Percentiles rank a stretch among this genome's conserved stretches.
Conservation (phyloP, 495 filamentous ascomycete species). For the Penicillium angulare region DNA sequence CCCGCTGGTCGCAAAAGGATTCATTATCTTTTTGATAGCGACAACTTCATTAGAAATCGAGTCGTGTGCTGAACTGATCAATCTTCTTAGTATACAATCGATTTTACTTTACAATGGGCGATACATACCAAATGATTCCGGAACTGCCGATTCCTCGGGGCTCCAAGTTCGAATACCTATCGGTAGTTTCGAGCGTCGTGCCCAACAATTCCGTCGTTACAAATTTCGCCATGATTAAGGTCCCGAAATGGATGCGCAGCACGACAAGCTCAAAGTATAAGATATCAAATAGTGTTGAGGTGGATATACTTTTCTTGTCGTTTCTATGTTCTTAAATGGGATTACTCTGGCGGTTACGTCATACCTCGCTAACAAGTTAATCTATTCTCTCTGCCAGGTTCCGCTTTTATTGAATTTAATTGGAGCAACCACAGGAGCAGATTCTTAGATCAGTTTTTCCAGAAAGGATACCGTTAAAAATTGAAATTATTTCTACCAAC, state of each 20-base stretch:
- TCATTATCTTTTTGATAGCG: constrained; percentile 96
- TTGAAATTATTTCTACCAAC: constrained; percentile 7
- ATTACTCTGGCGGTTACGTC: too few species aligned
- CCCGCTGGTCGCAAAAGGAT: constrained; percentile 87
- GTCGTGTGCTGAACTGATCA: constrained; percentile 5
- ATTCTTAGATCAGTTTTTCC: too few species aligned
- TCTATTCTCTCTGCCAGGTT: too few species aligned
- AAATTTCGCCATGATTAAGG: constrained; percentile 1
- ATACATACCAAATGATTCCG: constrained; percentile 1
- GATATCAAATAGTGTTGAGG: too few species aligned
- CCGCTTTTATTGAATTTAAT: too few species aligned
- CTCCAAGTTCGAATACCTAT: constrained; percentile 2
- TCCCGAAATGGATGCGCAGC: too few species aligned
- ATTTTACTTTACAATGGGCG: background rate
- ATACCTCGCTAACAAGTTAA: too few species aligned
- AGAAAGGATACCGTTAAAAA: background rate
- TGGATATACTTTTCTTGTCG: too few species aligned
- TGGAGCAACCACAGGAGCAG: too few species aligned
- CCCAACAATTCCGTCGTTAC: background rate
- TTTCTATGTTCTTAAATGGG: too few species aligned
- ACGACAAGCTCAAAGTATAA: too few species aligned
- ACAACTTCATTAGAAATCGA: constrained; percentile 59
- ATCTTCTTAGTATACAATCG: background rate
- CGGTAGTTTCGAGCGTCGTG: constrained; percentile 1
- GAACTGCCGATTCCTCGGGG: background rate